phyloP scores from a whole-genome alignment of 164 flowering plant genomes.

The Sedum album region DNA sequence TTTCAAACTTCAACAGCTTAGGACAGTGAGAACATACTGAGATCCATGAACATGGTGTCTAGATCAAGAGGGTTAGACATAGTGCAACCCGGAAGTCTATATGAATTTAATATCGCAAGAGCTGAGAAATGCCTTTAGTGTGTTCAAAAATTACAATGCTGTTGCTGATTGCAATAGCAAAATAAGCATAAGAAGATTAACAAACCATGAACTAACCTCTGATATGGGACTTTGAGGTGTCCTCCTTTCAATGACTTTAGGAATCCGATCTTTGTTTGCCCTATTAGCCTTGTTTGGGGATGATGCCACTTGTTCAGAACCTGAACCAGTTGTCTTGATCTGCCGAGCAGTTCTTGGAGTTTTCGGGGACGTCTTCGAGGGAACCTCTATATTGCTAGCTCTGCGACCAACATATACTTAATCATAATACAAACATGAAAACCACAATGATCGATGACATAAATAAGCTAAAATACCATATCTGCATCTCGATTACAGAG shows the following conservation, averaged over 20 bases:
- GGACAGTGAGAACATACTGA: no score
- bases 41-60: no score
- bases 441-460: no score
- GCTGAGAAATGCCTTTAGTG: no score
- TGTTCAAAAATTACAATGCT: background rate
- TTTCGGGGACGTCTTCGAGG: constrained; percentile 53
- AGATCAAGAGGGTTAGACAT: no score
- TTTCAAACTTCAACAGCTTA: no score
- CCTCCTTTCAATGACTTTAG: constrained; percentile 32
- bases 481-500: background rate
- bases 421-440: constrained; percentile 5
- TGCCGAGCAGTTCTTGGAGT: constrained; percentile 55
- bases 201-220: constrained; percentile 29
- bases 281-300: constrained; percentile 38
- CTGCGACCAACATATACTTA: constrained; percentile 25
- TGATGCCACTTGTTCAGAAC: constrained; percentile 37
- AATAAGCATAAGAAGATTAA: background rate
- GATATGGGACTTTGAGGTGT: constrained; percentile 35
- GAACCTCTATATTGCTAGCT: constrained; percentile 41
- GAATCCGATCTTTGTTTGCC: constrained; percentile 50
- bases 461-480: background rate
- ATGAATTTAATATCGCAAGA: no score
- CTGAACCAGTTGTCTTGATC: constrained; percentile 42
- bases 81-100: no score
- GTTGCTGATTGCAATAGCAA: background rate